Conservation (phyloP, 2,329 filamentous ascomycete species). For the Alternaria solani region DNA sequence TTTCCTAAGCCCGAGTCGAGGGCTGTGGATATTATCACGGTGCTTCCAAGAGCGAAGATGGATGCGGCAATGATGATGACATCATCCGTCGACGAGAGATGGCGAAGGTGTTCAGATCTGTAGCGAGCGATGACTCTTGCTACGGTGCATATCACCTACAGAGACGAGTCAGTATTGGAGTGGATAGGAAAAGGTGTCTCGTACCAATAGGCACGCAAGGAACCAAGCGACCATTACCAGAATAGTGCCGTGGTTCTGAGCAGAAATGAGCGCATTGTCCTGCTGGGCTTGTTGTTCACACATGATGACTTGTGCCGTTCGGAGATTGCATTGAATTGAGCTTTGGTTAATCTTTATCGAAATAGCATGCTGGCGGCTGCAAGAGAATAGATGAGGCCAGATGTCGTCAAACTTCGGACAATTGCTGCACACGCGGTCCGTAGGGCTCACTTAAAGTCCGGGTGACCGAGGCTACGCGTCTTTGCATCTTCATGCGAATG, state of each 20-base stretch:
- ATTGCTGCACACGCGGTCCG: constrained; percentile 17
- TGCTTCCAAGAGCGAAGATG: constrained; percentile 34
- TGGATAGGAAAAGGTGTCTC: neutral
- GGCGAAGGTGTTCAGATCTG: constrained; percentile 17
- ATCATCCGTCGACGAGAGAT: constrained; percentile 29
- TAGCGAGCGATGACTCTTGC: constrained; percentile 28
- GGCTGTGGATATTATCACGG: constrained; percentile 31
- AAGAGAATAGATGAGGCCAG: constrained; percentile 17
- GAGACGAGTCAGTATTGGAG: constrained; percentile 8
- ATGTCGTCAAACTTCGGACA: constrained; percentile 19
- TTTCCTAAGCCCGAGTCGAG: constrained; percentile 32
- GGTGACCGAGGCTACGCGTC: constrained; percentile 16
- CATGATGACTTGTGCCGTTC: constrained; percentile 20
- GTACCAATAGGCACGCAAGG: constrained; percentile 34
- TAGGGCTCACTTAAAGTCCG: constrained; percentile 25
- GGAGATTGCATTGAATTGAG: constrained; percentile 32
- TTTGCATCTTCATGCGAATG: constrained; percentile 19
- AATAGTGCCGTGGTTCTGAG: constrained; percentile 36
- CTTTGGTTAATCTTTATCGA: constrained; percentile 27
- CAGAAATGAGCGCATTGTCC: constrained; percentile 30
- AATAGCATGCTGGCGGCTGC: constrained; percentile 16
- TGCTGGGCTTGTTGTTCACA: constrained; percentile 20
- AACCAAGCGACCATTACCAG: constrained; percentile 40
- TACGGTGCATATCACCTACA: constrained; percentile 30
- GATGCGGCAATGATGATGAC: constrained; percentile 28